Evolutionary conservation across 2,329 filamentous ascomycete species (phyloP).

Genomic region (Thermothelomyces thermophilus): DNA sequence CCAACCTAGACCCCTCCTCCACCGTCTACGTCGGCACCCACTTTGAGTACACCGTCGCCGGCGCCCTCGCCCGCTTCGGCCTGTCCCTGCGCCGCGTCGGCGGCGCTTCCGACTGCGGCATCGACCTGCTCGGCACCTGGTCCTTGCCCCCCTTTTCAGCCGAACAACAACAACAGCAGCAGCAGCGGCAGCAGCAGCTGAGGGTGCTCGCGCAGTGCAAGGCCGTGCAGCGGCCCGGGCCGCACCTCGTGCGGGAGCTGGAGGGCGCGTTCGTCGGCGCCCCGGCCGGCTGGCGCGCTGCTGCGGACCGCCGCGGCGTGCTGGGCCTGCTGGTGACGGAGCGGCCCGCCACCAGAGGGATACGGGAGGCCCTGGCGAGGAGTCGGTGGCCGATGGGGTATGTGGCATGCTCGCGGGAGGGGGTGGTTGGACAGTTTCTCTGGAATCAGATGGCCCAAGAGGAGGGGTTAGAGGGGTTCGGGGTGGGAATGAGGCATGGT

Average conservation of each 20-base stretch:
- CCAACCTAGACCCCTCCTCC: conserved; percentile 46
- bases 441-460: conserved; percentile 64
- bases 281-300: conserved; percentile 63
- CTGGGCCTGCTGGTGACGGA: conserved; percentile 67
- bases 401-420: conserved; percentile 52
- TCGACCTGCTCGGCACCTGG: conserved; percentile 71
- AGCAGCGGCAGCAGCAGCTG: too few species aligned
- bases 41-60: conserved; percentile 66
- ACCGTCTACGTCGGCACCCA: conserved; percentile 65
- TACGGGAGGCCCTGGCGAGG: conserved; percentile 62
- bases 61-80: conserved; percentile 50
- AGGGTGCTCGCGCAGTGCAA: conserved; percentile 64
- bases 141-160: conserved; percentile 37
- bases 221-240: conserved; percentile 47
- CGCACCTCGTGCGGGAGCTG: conserved; percentile 63
- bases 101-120: conserved; percentile 60
- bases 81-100: conserved; percentile 62
- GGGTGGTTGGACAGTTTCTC: conserved; percentile 58
- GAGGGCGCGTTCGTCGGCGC: conserved; percentile 72
- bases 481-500: conserved; percentile 42
- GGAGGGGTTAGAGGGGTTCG: conserved; percentile 54
- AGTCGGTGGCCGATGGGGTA: conserved; percentile 68
- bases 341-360: conserved; percentile 67
- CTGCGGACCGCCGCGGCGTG: conserved; percentile 35
- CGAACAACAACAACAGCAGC: too few species aligned